Base-by-base conservation (phyloP, 495 filamentous ascomycete species). In the Staphylotrichum tortipilum region DNA sequence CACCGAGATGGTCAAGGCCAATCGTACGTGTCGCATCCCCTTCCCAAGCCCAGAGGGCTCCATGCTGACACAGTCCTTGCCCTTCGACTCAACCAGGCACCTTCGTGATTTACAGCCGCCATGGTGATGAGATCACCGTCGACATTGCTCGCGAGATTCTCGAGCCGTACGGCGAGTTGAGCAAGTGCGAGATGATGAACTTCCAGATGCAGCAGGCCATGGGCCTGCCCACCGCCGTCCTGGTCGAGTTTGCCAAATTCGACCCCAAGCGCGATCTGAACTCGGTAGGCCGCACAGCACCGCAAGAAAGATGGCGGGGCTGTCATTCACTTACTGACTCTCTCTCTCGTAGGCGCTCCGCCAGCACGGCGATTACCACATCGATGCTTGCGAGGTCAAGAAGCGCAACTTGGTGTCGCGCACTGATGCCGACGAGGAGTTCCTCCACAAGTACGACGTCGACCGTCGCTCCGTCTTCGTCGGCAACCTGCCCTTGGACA, bases 1-100 rank as follows among this genome's bases (percentile, higher is more conserved):
- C 7, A 75, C 70, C 26, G 80, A 84, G 65, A 68, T 62, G 66
- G 68, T 65, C 1, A 74, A 74, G 50, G 76, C 78, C 24, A 77
- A 81, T 50, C 71, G 80, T 78, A 63, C 69, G 76, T 70, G 21
- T 23, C 19, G 15, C 45, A 19, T 43, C 12, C 29, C 19, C 7
- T 14, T 3, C 29, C 24, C 14, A 23, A 18, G 42, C 35, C 26
- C 31, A 22, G 19, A 28, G 10, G 22, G 40, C 34, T 31, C n/a
- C 10, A 44, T 37, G 19, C 55, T 66, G 36, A 64, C 37, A 31
- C 21, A 34, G 12, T 4, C 24, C 3, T 30, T 41, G 9, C 7
- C 24, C 28, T 15, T 18, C n/a, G n/a, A n/a, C n/a, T n/a, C n/a
- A n/a, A n/a, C 2, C 37, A 82, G 78, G 77, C 8, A 65, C 68